A percentile compares a stretch with the other conserved stretches of the same genome.
phyloP scores from a whole-genome alignment of 805 yeast genomes.

The Pichia scutulata region DNA sequence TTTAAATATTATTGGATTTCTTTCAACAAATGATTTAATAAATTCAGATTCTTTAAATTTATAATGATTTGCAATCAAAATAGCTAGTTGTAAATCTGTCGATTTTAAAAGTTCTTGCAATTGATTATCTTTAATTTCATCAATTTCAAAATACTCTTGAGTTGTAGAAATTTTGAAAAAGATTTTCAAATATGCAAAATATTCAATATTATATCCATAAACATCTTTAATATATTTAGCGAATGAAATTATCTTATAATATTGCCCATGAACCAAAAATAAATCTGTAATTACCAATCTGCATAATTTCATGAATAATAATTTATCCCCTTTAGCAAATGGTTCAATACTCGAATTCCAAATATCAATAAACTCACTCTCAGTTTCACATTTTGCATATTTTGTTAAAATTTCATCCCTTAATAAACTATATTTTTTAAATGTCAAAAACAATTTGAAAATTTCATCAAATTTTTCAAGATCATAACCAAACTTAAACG shows the following conservation, averaged over 20 bases:
- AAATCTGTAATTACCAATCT: neutral
- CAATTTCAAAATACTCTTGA: neutral
- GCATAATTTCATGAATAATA: constrained; percentile 2
- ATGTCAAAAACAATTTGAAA: constrained; percentile 1
- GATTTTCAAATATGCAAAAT: neutral
- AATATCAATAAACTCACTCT: neutral
- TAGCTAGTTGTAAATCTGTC: neutral
- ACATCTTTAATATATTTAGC: neutral
- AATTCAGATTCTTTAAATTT: constrained; percentile 1
- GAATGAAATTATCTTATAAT: constrained; percentile 6
- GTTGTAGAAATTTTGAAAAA: neutral
- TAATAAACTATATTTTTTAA: neutral
- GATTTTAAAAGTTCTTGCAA: neutral
- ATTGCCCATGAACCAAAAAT: neutral
- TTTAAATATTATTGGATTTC: neutral
- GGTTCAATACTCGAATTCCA: neutral
- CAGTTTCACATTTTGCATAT: neutral
- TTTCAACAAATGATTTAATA: neutral
- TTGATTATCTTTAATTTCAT: neutral
- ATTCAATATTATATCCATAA: neutral
- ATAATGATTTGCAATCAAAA: neutral
- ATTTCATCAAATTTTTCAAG: neutral
- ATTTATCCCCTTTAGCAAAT: neutral
- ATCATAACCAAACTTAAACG: constrained; percentile 7
- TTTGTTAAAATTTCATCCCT: neutral